Evolutionary conservation across 495 filamentous ascomycete genomes (phyloP).

Genomic region (Penicillium goetzii): DNA sequence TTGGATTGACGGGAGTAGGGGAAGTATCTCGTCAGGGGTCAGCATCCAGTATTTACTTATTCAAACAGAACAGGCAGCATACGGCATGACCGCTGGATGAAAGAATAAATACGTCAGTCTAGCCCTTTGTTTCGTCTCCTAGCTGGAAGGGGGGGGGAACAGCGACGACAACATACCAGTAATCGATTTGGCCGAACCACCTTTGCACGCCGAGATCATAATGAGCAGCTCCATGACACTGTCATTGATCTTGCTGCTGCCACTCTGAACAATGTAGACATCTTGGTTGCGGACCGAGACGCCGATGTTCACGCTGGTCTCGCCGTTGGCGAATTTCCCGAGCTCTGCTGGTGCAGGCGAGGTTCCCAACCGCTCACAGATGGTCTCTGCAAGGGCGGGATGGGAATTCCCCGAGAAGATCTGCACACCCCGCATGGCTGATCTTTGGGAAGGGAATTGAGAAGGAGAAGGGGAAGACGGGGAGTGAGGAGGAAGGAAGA

Average conservation of each 20-base stretch:
- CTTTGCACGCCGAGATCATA: constrained; percentile 98
- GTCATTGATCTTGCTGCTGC: constrained; percentile 95
- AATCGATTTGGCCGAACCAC: constrained; percentile 95
- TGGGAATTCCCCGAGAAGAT: constrained; percentile 76
- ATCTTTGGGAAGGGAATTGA: constrained; percentile 12
- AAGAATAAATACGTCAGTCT: constrained; percentile 30
- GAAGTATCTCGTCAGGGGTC: constrained; percentile 71
- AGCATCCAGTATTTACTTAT: constrained; percentile 41
- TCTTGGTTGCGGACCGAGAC: constrained; percentile 96
- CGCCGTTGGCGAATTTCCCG: constrained; percentile 82
- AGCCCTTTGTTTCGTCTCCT: neutral
- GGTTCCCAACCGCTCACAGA: constrained; percentile 73
- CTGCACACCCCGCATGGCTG: constrained; percentile 65
- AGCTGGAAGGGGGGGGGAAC: too few relatives aligned
- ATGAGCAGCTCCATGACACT: constrained; percentile 98
- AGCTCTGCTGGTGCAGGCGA: constrained; percentile 65
- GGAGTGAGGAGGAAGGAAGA: constrained; percentile 24
- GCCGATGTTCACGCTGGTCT: constrained; percentile 92
- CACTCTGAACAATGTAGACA: constrained; percentile 98
- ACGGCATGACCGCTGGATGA: constrained; percentile 82
- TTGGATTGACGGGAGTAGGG: constrained; percentile 98
- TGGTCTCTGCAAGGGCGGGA: constrained; percentile 67
- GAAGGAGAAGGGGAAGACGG: constrained; percentile 9
- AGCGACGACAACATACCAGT: constrained; percentile 67
- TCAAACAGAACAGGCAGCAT: constrained; percentile 48